Base-by-base conservation (phyloP, 2,329 filamentous ascomycete genomes). In the Ascochyta koolunga region DNA sequence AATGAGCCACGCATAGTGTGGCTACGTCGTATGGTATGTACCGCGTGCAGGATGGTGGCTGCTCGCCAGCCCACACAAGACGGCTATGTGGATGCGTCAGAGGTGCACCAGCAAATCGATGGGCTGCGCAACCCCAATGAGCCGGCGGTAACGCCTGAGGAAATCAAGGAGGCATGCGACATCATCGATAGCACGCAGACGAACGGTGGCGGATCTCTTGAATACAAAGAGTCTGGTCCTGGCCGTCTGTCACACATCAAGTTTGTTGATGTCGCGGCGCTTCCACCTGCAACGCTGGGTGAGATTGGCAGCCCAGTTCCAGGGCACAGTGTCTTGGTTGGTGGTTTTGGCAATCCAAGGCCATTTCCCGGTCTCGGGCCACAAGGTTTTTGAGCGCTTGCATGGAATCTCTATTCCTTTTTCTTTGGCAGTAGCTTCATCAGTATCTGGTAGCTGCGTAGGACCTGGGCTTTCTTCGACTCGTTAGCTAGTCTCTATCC, bases 201-300 rank as follows among this genome's bases (percentile, higher is more conserved):
- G 22, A 71, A 98, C 66, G 95, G 95, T 39, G 93, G 93, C 38
- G 95, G 95, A n/a, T 88, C 84, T 22, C 96, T 99, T 68, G 86
- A 89, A 29, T 82, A 89, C 59, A 83, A 82, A 56, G 80, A 82
- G 33, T 83, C 85, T 42, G 78, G 75, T 4, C 60, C 55, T n/a
- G 68, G 69, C 7, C 64, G 63, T 15, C 68, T 77, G 33, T 70
- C 74, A 4, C 62, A 68, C 40, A 77, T 81, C 61, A 79, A 76
- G 59, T 80, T 77, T 61, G 75, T 77, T 43, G 72, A 75, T 24
- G 52, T 58, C 32, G 60, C 64, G 33, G 64, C 56, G n/a, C 62
- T 63, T 25, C 67, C 66, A 2, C 56, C 67, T 9, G 58, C 64
- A 5, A 67, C 72, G 4, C 60, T 80, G 25, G 79, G 79, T 37